Evolutionary conservation across 495 filamentous ascomycete species (phyloP), one percentile per base, ranked within the genome.

Genomic region (Platismatia glauca): DNA sequence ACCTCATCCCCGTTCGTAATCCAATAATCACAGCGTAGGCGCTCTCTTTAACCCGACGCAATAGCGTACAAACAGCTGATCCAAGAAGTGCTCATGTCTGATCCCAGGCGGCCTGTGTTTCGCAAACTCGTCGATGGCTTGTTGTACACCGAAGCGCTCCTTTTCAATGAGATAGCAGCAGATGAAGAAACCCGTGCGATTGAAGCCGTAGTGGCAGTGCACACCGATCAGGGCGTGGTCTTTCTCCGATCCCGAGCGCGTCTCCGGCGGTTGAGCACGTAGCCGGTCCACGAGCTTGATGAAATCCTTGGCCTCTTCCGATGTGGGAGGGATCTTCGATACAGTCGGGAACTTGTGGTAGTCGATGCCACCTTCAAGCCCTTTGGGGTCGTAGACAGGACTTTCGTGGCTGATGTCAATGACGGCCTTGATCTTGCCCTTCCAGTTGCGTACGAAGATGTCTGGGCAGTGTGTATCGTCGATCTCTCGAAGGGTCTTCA

Each of bases 141-240:
- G 84, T 68, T 89, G 82, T 18, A 95, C 81, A 56, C 74, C 76
- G 70, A 81, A 95, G 1, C 83, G 84, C 67, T 86, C 79, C 60
- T 84, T 79, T 75, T 97, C 93, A 57, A 97, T 88, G 8, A 97
- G 75, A 67, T 97, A 97, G 68, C 86, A 90, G n/a, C 87, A 86
- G 39, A 97, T 85, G 69, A 96, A 86, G 70, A 92, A 96, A 2
- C 93, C 91, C 0, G 91, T 95, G 39, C 91, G 83, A 69, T 96
- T 95, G 76, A 90, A 96, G 0, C 92, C 93, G 66, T 97, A 97
- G 68, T 97, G 93, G 69, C 93, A 97, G 71, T 97, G 93, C 1
- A 96, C 90, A 16, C 88, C 93, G 55, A 97, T 80, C 18, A 81
- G 74, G 12, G 70, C 72, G 33, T 76, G 68, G 0, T 76, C 71